phyloP scores from a whole-genome alignment of 345 rosid genomes.

The Abelmoschus esculentus region DNA sequence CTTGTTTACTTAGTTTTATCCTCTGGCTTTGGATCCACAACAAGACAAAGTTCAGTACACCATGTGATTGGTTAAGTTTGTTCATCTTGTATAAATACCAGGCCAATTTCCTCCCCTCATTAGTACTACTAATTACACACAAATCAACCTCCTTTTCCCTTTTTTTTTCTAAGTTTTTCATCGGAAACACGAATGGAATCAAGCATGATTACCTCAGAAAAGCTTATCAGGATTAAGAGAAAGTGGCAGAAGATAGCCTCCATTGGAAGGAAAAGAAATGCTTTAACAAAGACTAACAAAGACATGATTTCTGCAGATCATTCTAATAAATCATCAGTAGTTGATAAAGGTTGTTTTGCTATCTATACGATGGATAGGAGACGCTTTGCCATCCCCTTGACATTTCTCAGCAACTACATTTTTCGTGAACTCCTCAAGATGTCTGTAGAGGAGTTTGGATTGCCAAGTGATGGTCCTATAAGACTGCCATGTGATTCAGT shows the following conservation, averaged over 20 bases:
- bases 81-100: neutral
- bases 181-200: neutral
- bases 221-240: neutral
- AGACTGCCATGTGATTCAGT: conserved; percentile 12
- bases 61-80: neutral
- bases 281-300: neutral
- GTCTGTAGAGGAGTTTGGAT: conserved; percentile 14
- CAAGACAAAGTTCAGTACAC: neutral
- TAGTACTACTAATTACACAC: neutral
- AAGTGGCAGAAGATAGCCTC: neutral
- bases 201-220: neutral
- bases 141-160: neutral
- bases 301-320: neutral
- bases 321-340: neutral
- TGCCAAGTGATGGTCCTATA: conserved; percentile 8
- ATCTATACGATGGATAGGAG: conserved; percentile 9
- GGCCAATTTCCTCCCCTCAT: neutral
- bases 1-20: neutral
- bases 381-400: conserved; percentile 7
- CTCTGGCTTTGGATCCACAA: neutral
- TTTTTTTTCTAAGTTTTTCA: neutral
- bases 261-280: conserved; percentile 1
- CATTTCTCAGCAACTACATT: neutral
- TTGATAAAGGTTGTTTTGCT: conserved; percentile 11
- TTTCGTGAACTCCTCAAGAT: conserved; percentile 9